phyloP scores from a whole-genome alignment of 2,329 filamentous ascomycete species.

The Colletotrichum nymphaeae region DNA sequence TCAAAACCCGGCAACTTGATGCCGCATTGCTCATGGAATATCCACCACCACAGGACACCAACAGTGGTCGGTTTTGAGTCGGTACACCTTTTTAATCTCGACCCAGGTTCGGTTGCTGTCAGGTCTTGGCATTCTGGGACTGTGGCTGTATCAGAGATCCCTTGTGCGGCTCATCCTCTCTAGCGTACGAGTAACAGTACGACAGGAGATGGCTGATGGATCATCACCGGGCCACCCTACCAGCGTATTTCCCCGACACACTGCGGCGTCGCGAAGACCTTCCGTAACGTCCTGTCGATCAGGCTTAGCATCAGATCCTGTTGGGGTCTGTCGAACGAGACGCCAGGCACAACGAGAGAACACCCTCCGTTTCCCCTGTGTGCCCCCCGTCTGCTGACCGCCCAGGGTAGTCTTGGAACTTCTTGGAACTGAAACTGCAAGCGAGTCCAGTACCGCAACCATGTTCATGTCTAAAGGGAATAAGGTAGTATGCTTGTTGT shows the following conservation, averaged over 20 bases:
- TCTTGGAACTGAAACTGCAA: conserved; percentile 31
- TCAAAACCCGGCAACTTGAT: conserved; percentile 13
- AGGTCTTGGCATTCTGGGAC: conserved; percentile 25
- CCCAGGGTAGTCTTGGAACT: conserved; percentile 6
- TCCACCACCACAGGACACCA: neutral
- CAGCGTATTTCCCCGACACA: neutral
- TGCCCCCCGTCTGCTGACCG: neutral
- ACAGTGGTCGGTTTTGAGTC: neutral
- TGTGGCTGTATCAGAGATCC: conserved; percentile 13
- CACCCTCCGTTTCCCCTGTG: neutral
- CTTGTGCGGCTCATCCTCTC: neutral
- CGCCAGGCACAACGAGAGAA: neutral
- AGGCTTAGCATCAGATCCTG: conserved; percentile 32
- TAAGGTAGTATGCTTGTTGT: conserved; percentile 23
- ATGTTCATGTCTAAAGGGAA: conserved; percentile 1
- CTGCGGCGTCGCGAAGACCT: conserved; percentile 23
- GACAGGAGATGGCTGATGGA: neutral
- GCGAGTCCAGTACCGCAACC: conserved; percentile 4
- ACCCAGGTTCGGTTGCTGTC: neutral
- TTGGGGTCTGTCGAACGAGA: neutral
- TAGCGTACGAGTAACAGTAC: no score
- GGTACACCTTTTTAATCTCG: neutral
- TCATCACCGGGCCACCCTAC: neutral
- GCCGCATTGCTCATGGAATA: neutral
- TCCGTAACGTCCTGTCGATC: conserved; percentile 25